Conservation (phyloP, 139 green algal genomes). For the Ettlia oleoabundans region DNA sequence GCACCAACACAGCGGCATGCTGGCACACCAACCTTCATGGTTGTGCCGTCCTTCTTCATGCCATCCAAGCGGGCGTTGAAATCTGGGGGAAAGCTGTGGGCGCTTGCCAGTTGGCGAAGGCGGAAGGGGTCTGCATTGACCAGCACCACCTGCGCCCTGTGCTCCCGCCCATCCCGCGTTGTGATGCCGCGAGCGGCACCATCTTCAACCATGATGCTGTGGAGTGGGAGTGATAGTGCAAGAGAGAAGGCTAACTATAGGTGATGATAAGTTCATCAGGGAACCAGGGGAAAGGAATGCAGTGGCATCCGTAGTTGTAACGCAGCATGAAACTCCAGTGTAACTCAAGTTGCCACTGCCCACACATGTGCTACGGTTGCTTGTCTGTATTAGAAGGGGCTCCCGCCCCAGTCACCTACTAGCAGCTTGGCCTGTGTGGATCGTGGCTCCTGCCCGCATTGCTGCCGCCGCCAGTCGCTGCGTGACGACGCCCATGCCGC, state of each 20-base stretch:
- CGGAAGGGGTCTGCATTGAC: slow-evolving; percentile 61
- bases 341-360: too few relatives aligned
- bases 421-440: slow-evolving; percentile 44
- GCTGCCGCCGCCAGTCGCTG: slow-evolving; percentile 46
- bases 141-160: slow-evolving; percentile 46
- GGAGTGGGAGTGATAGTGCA: too few relatives aligned
- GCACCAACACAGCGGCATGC: not conserved
- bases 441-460: slow-evolving; percentile 44
- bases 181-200: not conserved
- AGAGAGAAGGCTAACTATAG: too few relatives aligned
- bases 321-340: too few relatives aligned
- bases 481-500: slow-evolving; percentile 66
- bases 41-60: slow-evolving; percentile 55
- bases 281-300: too few relatives aligned
- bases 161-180: slow-evolving; percentile 10
- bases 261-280: too few relatives aligned
- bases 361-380: too few relatives aligned
- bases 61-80: slow-evolving; percentile 56
- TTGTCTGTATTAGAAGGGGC: too few relatives aligned
- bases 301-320: too few relatives aligned
- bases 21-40: slow-evolving; percentile 50
- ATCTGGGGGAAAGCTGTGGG: slow-evolving; percentile 27
- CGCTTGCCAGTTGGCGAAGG: slow-evolving; percentile 40
- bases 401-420: not conserved
- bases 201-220: slow-evolving; percentile 43